Evolutionary conservation across 2,329 filamentous ascomycete genomes (phyloP).

Genomic region (Blumeriella jaapii): DNA sequence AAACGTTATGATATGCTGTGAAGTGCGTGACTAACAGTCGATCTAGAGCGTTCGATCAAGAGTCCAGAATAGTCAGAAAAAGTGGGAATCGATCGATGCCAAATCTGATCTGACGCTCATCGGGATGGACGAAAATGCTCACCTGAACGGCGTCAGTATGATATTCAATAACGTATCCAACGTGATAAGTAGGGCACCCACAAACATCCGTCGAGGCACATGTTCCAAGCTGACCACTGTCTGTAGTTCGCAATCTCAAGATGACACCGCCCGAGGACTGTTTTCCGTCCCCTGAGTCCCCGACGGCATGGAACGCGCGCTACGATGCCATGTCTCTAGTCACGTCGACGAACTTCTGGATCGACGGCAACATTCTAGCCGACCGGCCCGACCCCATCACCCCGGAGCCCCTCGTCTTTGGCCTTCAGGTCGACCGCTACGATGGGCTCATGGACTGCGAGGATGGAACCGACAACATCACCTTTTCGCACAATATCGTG

Average conservation of each 20-base stretch:
- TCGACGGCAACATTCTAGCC: conserved; percentile 2
- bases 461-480: conserved; percentile 4
- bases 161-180: conserved; percentile 1
- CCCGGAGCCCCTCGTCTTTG: conserved; percentile 2
- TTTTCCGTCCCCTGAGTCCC: conserved; percentile 1
- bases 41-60: conserved; percentile 3
- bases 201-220: not conserved
- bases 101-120: conserved; percentile 5
- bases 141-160: conserved; percentile 1
- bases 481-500: conserved; percentile 5
- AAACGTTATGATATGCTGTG: not conserved
- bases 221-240: not conserved
- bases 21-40: not conserved
- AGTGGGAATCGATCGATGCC: conserved; percentile 1
- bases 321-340: conserved; percentile 4
- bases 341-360: conserved; percentile 5
- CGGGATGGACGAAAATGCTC: conserved; percentile 1
- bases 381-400: not conserved
- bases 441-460: conserved; percentile 5
- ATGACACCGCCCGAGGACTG: conserved; percentile 1
- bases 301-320: conserved; percentile 4
- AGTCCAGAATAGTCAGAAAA: conserved; percentile 3
- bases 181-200: not conserved
- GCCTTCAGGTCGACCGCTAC: conserved; percentile 1
- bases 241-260: conserved; percentile 3